A percentile compares a stretch with the other conserved stretches of the same genome.
These are phyloP conservation scores for Colletotrichum eremochloae DNA, from an alignment of 2,329 filamentous ascomycete genomes.

Conservation along the genomic window DNA sequence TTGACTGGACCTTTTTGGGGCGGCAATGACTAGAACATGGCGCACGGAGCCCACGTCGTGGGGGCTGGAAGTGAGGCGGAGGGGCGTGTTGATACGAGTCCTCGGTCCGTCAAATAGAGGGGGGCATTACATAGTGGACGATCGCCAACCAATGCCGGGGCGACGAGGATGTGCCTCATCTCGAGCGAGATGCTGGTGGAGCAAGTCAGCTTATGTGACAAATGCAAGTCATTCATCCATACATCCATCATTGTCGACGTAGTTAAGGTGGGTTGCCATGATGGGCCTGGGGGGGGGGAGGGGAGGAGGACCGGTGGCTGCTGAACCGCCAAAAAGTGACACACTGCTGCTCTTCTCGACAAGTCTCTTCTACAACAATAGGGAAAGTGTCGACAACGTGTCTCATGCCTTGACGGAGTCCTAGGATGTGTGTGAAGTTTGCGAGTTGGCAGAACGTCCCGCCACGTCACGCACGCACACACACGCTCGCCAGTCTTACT, in stretches of 20 bases:
- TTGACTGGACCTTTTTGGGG: neutral
- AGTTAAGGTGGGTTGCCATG: neutral
- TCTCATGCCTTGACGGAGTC: neutral
- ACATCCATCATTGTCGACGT: neutral
- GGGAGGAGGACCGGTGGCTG: neutral
- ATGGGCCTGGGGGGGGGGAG: neutral
- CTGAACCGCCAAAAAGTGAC: neutral
- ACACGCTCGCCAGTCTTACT: too few relatives aligned
- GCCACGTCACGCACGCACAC: slow-evolving; percentile 17
- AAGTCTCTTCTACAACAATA: neutral
- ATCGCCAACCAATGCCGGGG: neutral
- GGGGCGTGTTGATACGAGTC: neutral
- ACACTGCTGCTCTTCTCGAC: neutral
- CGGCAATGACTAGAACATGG: neutral
- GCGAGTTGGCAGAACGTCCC: slow-evolving; percentile 2
- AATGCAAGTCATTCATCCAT: slow-evolving; percentile 38
- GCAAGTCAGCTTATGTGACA: slow-evolving; percentile 38
- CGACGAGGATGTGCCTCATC: neutral
- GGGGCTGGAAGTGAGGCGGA: neutral
- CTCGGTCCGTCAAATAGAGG: neutral
- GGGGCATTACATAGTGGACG: neutral
- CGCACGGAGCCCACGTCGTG: neutral
- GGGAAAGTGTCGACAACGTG: too few relatives aligned
- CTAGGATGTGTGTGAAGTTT: neutral
- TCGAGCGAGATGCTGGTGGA: neutral